A percentile compares a stretch with the other conserved stretches of the same genome.
phyloP scores from a whole-genome alignment of 176 grass and related monocot genomes.

The Puccinellia tenuiflora region DNA sequence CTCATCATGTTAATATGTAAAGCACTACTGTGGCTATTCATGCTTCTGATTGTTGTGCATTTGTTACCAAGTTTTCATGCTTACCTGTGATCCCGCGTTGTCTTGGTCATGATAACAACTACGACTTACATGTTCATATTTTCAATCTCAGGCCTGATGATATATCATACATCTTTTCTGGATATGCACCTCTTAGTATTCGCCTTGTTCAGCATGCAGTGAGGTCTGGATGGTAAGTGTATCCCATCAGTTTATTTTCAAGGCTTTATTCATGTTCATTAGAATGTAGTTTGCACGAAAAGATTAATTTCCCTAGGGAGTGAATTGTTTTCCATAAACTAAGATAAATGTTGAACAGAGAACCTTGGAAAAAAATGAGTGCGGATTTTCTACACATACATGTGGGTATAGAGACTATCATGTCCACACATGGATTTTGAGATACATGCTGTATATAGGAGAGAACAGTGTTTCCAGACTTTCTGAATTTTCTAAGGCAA shows the following conservation, averaged over 20 bases:
- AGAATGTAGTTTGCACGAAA: neutral
- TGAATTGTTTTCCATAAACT: neutral
- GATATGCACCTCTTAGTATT: conserved; percentile 98
- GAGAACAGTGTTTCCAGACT: too few species aligned
- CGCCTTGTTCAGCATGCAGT: conserved; percentile 93
- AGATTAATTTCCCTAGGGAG: neutral
- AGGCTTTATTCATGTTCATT: neutral
- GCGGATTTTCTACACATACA: too few species aligned
- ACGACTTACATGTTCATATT: conserved; percentile 28
- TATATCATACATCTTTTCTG: conserved; percentile 98
- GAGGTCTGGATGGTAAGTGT: conserved; percentile 84
- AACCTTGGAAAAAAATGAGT: neutral
- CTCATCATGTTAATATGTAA: neutral
- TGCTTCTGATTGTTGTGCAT: conserved; percentile 5
- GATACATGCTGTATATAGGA: too few species aligned
- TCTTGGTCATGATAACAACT: conserved; percentile 20
- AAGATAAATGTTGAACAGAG: neutral
- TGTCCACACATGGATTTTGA: too few species aligned
- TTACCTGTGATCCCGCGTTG: neutral
- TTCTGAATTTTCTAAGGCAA: too few species aligned
- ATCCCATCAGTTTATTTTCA: neutral
- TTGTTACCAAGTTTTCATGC: neutral
- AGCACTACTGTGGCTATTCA: neutral
- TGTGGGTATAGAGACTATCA: too few species aligned
- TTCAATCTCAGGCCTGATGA: conserved; percentile 69